phyloP scores from a whole-genome alignment of 805 yeast genomes.

The Starmerella khaoyaiensis region DNA sequence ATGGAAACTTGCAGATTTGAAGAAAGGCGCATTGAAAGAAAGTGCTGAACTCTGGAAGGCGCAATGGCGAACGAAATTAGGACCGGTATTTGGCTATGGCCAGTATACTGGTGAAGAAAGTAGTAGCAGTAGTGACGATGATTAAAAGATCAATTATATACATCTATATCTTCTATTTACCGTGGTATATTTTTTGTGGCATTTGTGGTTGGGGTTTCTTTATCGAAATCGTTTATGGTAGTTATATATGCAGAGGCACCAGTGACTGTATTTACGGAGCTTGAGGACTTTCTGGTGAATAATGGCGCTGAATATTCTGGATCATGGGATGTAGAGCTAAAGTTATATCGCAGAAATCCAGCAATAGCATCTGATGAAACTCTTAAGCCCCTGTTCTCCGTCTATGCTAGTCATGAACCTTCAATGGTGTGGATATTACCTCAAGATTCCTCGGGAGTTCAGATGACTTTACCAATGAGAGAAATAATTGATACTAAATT shows the following conservation, averaged over 20 bases:
- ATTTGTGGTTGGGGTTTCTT: not conserved
- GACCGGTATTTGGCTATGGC: slow-evolving; percentile 32
- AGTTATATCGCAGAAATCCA: slow-evolving; percentile 51
- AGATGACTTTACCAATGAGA: slow-evolving; percentile 34
- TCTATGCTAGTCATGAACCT: slow-evolving; percentile 24
- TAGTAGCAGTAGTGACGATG: slow-evolving; percentile 18
- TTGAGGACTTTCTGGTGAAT: slow-evolving; percentile 60
- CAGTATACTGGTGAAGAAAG: slow-evolving; percentile 21
- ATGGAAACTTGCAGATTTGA: slow-evolving; percentile 31
- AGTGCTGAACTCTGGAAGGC: slow-evolving; percentile 57
- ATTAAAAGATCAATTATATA: not conserved
- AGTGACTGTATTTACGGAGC: slow-evolving; percentile 41
- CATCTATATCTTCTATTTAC: not conserved
- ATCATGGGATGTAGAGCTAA: slow-evolving; percentile 57
- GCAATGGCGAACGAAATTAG: slow-evolving; percentile 52
- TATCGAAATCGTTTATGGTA: slow-evolving; percentile 6
- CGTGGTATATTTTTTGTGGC: not conserved
- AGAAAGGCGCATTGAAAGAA: slow-evolving; percentile 61
- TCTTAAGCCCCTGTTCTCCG: slow-evolving; percentile 23
- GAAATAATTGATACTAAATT: slow-evolving; percentile 42
- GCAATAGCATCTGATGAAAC: slow-evolving; percentile 22
- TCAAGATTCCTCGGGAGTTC: slow-evolving; percentile 28
- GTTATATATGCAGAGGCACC: slow-evolving; percentile 18
- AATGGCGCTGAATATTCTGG: slow-evolving; percentile 49
- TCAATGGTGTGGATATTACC: slow-evolving; percentile 25